These are phyloP conservation scores for Mucor mucedo DNA, from an alignment of 371 early-diverging fungal genomes.

Conservation along the genomic window DNA sequence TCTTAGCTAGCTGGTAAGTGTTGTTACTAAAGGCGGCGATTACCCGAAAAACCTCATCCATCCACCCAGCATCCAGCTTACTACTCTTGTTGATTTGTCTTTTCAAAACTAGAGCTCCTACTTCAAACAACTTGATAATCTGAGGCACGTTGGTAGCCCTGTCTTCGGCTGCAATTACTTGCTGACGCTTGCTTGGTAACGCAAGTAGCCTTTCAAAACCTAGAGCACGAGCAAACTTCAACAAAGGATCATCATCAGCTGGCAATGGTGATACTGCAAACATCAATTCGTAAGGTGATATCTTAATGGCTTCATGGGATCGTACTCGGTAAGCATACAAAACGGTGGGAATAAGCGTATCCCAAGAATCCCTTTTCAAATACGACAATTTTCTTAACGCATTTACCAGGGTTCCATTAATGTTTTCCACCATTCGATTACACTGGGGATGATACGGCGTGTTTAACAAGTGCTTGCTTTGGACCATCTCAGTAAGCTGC, in stretches of 20 bases:
- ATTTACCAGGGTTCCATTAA: conserved; percentile 24
- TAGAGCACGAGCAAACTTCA: background rate
- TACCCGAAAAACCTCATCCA: background rate
- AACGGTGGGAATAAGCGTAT: background rate
- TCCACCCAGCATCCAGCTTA: background rate
- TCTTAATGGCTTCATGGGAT: background rate
- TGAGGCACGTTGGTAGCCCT: too few species aligned
- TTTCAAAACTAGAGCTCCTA: background rate
- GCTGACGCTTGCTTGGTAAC: too few species aligned
- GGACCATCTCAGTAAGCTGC: too few species aligned
- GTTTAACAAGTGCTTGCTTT: too few species aligned
- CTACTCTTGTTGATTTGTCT: background rate
- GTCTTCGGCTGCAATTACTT: too few species aligned
- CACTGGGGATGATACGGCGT: too few species aligned
- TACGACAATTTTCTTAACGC: conserved; percentile 10
- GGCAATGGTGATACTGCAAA: background rate
- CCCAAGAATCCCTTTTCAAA: background rate
- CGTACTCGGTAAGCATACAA: conserved; percentile 17
- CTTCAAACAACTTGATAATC: background rate
- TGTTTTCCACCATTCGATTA: background rate
- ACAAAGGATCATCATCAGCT: background rate
- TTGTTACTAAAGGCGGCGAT: background rate
- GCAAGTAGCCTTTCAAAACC: conserved; percentile 5
- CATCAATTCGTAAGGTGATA: conserved; percentile 9
- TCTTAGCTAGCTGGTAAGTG: background rate